These are phyloP conservation scores for Alnus glutinosa DNA, from an alignment of 306 rosid genomes.

Conservation along the genomic window DNA sequence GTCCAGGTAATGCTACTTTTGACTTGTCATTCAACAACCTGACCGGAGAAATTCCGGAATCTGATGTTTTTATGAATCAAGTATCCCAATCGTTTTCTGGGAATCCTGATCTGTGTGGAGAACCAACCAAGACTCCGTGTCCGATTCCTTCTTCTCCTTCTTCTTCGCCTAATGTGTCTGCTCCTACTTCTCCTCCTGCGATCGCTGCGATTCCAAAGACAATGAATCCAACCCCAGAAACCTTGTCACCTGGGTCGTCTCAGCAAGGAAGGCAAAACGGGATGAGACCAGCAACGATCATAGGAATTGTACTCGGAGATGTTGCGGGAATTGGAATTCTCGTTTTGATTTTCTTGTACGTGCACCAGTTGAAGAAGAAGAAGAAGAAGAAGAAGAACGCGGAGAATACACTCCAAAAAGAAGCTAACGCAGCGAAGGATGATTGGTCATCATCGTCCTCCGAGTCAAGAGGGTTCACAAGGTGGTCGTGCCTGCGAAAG, in stretches of 20 bases:
- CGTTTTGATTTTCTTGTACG: conserved; percentile 48
- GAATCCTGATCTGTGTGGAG: conserved; percentile 66
- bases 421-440: conserved; percentile 31
- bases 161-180: conserved; percentile 31
- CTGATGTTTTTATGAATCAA: conserved; percentile 47
- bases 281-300: conserved; percentile 48
- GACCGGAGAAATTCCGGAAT: conserved; percentile 60
- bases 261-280: conserved; percentile 29
- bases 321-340: conserved; percentile 49
- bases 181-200: conserved; percentile 77
- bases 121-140: conserved; percentile 46
- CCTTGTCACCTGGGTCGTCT: conserved; percentile 25
- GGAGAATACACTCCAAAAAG: conserved; percentile 38
- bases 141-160: conserved; percentile 63
- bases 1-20: conserved; percentile 55
- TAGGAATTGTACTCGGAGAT: conserved; percentile 79
- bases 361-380: conserved; percentile 52
- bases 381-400: conserved; percentile 45
- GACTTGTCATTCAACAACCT: conserved; percentile 80
- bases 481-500: conserved; percentile 83
- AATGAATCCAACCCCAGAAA: conserved; percentile 32
- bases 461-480: conserved; percentile 64
- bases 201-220: conserved; percentile 78
- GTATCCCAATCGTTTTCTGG: conserved; percentile 46
- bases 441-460: conserved; percentile 53